Evolutionary conservation across 148 eudicot genomes (phyloP).

Genomic region (Camellia sinensis): DNA sequence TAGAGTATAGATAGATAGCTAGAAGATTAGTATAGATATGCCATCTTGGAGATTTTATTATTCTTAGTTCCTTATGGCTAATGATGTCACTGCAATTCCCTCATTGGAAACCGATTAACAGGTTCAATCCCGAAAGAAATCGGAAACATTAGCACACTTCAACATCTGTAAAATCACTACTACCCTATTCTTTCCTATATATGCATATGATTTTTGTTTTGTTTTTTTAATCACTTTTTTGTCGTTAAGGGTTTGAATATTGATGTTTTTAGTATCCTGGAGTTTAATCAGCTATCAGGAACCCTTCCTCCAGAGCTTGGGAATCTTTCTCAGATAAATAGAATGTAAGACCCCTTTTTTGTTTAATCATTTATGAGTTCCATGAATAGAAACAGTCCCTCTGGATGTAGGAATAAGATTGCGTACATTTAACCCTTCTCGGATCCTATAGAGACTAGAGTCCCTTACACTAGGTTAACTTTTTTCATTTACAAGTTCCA

Average conservation of each 20-base stretch:
- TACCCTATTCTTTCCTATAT: neutral
- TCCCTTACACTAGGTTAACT: too few relatives aligned
- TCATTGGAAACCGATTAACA: conserved; percentile 34
- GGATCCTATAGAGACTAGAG: too few relatives aligned
- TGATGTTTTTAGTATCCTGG: conserved; percentile 24
- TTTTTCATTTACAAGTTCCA: neutral
- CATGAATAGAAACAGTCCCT: too few relatives aligned
- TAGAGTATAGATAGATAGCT: too few relatives aligned
- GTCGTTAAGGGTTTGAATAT: neutral
- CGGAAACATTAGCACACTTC: conserved; percentile 37
- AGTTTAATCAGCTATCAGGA: conserved; percentile 39
- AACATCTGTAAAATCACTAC: conserved; percentile 20
- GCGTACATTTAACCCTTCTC: too few relatives aligned
- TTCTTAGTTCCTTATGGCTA: neutral
- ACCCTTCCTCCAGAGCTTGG: conserved; percentile 34
- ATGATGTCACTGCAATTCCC: conserved; percentile 22
- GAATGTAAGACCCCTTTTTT: conserved; percentile 26
- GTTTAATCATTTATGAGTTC: too few relatives aligned
- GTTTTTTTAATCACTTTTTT: neutral
- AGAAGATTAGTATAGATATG: neutral
- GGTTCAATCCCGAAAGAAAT: conserved; percentile 36
- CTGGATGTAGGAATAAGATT: too few relatives aligned
- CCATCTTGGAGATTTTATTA: neutral
- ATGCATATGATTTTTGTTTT: neutral
- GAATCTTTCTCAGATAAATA: conserved; percentile 23